Conservation (phyloP, 2,329 filamentous ascomycete genomes). For the Aureobasidium sp. region DNA sequence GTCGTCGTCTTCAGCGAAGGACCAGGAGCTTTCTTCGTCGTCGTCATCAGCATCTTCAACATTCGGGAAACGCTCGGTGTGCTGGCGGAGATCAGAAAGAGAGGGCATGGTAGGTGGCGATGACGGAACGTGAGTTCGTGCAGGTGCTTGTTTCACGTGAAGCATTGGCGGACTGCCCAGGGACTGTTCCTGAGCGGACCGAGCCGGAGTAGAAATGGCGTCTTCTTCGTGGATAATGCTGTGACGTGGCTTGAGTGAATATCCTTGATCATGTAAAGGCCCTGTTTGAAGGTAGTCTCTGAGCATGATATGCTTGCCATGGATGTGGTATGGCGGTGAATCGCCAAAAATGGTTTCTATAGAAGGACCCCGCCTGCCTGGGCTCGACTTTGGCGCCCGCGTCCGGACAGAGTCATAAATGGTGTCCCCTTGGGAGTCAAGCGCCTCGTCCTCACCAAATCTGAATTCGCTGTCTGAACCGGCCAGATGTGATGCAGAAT, state of each 20-base stretch:
- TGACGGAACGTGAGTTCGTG: slow-evolving; percentile 32
- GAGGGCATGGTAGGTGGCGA: slow-evolving; percentile 41
- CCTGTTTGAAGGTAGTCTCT: slow-evolving; percentile 44
- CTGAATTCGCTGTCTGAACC: slow-evolving; percentile 64
- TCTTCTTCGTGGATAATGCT: slow-evolving; percentile 47
- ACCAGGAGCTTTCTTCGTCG: slow-evolving; percentile 29
- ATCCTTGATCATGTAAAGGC: slow-evolving; percentile 34
- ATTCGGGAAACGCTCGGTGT: slow-evolving; percentile 24
- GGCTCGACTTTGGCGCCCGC: slow-evolving; percentile 58
- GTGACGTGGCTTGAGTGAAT: slow-evolving; percentile 32
- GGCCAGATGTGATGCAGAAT: slow-evolving; percentile 54
- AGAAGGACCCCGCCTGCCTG: slow-evolving; percentile 59
- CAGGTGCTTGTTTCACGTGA: slow-evolving; percentile 9
- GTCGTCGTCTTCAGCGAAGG: slow-evolving; percentile 29
- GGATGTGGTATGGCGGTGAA: slow-evolving; percentile 36
- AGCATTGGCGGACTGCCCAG: slow-evolving; percentile 30
- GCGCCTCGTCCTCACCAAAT: slow-evolving; percentile 68
- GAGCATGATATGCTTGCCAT: slow-evolving; percentile 30
- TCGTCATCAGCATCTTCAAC: slow-evolving; percentile 30
- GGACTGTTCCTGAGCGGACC: slow-evolving; percentile 35
- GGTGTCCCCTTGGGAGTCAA: slow-evolving; percentile 71
- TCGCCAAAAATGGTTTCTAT: slow-evolving; percentile 79
- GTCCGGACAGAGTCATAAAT: slow-evolving; percentile 72
- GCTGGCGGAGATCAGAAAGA: slow-evolving; percentile 29
- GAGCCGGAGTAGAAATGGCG: slow-evolving; percentile 40